A percentile compares a stretch with the other conserved stretches of the same genome.
Conservation (phyloP, 495 filamentous ascomycete genomes). For the Annulohypoxylon bovei region DNA sequence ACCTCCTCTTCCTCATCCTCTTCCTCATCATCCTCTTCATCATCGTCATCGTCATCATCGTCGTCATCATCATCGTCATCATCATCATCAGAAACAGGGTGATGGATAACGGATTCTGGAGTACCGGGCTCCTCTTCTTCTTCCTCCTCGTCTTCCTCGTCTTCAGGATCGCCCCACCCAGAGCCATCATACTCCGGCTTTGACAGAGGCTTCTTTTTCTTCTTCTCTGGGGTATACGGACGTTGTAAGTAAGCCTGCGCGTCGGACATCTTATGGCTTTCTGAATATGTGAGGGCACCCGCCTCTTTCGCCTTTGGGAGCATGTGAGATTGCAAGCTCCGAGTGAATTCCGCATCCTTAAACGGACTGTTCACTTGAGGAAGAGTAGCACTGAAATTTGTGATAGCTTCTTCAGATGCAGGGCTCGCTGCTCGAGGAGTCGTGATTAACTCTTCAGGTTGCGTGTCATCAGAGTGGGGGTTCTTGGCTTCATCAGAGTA, state of each 20-base stretch:
- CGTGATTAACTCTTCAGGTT: slow-evolving; percentile 39
- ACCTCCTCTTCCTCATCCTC: slow-evolving; percentile 22
- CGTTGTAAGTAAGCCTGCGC: slow-evolving; percentile 64
- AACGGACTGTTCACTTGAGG: slow-evolving; percentile 37
- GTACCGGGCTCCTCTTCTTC: slow-evolving; percentile 78
- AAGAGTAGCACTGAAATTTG: slow-evolving; percentile 45
- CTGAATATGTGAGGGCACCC: slow-evolving; percentile 40
- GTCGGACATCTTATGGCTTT: slow-evolving; percentile 59
- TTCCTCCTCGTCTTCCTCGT: slow-evolving; percentile 58
- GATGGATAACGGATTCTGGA: slow-evolving; percentile 93
- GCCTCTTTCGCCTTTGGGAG: slow-evolving; percentile 52
- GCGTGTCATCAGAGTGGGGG: neutral
- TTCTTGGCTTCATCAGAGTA: slow-evolving; percentile 43
- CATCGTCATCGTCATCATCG: slow-evolving; percentile 53
- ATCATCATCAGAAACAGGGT: slow-evolving; percentile 64
- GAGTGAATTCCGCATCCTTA: slow-evolving; percentile 51
- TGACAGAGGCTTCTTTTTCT: slow-evolving; percentile 51
- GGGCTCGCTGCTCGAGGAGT: slow-evolving; percentile 59
- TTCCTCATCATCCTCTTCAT: slow-evolving; percentile 22
- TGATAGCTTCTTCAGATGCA: slow-evolving; percentile 40
- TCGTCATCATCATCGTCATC: slow-evolving; percentile 42
- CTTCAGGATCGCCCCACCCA: slow-evolving; percentile 62
- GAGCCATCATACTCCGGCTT: slow-evolving; percentile 66
- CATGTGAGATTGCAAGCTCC: slow-evolving; percentile 55
- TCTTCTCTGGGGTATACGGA: slow-evolving; percentile 68